A percentile compares a stretch with the other conserved stretches of the same genome.
Evolutionary conservation across 495 filamentous ascomycete genomes (phyloP).

Genomic region (Tricharina praecox): DNA sequence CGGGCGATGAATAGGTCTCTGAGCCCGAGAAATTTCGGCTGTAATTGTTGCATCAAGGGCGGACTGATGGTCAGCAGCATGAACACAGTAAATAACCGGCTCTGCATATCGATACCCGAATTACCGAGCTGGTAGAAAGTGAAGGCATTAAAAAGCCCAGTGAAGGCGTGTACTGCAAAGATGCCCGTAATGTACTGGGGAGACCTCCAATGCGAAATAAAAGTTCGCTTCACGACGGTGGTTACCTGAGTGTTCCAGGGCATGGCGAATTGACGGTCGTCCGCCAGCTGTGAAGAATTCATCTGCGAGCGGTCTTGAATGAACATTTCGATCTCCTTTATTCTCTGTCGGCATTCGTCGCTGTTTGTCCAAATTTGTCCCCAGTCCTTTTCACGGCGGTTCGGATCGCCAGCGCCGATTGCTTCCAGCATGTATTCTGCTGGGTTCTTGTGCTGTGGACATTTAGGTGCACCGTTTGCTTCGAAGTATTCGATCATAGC

Average conservation of each 20-base stretch:
- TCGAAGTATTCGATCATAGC: conserved; percentile 50
- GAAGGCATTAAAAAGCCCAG: conserved; percentile 41
- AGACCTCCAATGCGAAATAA: conserved; percentile 29
- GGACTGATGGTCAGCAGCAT: conserved; percentile 30
- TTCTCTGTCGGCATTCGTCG: conserved; percentile 28
- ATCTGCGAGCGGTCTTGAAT: conserved; percentile 20
- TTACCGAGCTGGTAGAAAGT: conserved; percentile 30
- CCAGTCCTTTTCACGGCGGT: conserved; percentile 46
- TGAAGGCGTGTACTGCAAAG: conserved; percentile 29
- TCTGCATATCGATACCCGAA: conserved; percentile 27
- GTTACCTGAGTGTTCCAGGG: conserved; percentile 27
- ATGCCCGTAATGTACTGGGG: conserved; percentile 34
- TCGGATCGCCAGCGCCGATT: conserved; percentile 47
- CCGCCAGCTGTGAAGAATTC: conserved; percentile 20
- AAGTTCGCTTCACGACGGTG: conserved; percentile 28
- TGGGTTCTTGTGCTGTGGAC: conserved; percentile 41
- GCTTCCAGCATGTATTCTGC: conserved; percentile 56
- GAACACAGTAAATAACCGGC: conserved; percentile 29
- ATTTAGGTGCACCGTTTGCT: conserved; percentile 42
- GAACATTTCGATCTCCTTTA: conserved; percentile 35
- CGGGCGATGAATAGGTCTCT: conserved; percentile 53
- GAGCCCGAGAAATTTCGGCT: conserved; percentile 51
- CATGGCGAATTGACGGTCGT: conserved; percentile 37
- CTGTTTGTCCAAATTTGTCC: conserved; percentile 40
- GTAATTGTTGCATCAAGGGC: conserved; percentile 38